Conservation (phyloP, 2,329 filamentous ascomycete genomes). For the Aureobasidium mangrovei region DNA sequence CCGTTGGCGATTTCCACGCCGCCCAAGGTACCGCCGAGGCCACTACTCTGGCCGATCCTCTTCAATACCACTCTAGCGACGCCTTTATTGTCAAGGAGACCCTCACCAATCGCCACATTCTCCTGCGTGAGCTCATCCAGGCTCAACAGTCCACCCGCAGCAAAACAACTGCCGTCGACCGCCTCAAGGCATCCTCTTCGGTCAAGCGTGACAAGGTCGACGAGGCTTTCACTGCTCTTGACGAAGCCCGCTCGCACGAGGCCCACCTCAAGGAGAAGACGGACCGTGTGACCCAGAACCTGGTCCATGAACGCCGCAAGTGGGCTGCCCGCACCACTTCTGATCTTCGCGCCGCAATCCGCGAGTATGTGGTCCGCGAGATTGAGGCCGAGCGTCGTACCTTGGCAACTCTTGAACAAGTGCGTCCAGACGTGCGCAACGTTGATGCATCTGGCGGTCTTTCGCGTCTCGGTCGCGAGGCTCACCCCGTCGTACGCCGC, state of each 20-base stretch:
- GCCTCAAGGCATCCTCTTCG: constrained; percentile 75
- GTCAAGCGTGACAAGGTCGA: constrained; percentile 94
- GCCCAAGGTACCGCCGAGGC: constrained; percentile 95
- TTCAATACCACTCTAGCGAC: constrained; percentile 91
- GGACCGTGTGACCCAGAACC: constrained; percentile 77
- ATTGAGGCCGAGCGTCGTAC: constrained; percentile 93
- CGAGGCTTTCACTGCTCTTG: constrained; percentile 83
- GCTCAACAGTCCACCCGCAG: constrained; percentile 77
- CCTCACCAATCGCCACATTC: constrained; percentile 91
- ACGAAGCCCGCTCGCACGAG: constrained; percentile 79
- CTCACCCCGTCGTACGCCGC: constrained; percentile 67
- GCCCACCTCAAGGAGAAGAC: constrained; percentile 76
- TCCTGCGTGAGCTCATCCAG: constrained; percentile 85
- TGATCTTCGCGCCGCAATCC: constrained; percentile 74
- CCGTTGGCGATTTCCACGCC: constrained; percentile 88
- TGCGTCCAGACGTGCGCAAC: constrained; percentile 82
- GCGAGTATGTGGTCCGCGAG: constrained; percentile 87
- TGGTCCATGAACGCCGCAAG: constrained; percentile 76
- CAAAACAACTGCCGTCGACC: constrained; percentile 77
- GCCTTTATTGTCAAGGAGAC: constrained; percentile 98
- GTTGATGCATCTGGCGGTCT: constrained; percentile 89
- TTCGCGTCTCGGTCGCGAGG: constrained; percentile 78
- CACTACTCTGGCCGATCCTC: constrained; percentile 83
- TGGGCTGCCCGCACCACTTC: constrained; percentile 83
- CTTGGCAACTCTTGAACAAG: constrained; percentile 83